A percentile compares a stretch with the other conserved stretches of the same genome.
These are phyloP conservation scores for Populus davidiana DNA, from an alignment of 345 rosid species.

Conservation along the genomic window DNA sequence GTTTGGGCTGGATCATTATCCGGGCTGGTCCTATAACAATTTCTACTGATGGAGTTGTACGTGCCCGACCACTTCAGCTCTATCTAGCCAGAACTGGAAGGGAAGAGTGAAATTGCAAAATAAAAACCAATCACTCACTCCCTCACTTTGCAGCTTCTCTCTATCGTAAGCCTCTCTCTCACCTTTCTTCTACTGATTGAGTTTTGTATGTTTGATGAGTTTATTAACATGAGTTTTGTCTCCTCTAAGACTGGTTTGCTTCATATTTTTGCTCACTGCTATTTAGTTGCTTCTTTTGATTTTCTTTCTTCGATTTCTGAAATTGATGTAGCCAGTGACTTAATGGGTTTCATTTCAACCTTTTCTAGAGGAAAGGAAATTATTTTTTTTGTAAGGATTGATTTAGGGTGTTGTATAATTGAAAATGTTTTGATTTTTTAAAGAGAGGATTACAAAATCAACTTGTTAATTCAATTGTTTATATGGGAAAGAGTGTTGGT, in stretches of 20 bases:
- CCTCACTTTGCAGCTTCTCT: not conserved
- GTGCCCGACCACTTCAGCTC: not conserved
- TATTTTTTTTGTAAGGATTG: not conserved
- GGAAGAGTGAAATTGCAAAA: too few relatives aligned
- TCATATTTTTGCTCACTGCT: not conserved
- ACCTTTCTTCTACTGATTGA: not conserved
- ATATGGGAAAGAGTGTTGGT: not conserved
- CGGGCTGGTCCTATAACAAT: too few relatives aligned
- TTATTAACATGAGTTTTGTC: not conserved
- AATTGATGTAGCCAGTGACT: not conserved
- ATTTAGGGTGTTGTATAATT: not conserved
- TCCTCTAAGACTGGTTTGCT: not conserved
- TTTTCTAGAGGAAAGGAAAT: not conserved
- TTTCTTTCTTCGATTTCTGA: not conserved
- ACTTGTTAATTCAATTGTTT: not conserved
- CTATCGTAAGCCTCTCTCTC: not conserved
- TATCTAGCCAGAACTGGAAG: not conserved
- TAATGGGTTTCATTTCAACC: not conserved
- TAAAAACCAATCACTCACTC: not conserved
- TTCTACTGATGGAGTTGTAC: too few relatives aligned
- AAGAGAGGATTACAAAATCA: too few relatives aligned
- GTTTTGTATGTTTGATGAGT: not conserved
- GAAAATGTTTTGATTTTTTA: not conserved
- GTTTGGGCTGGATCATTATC: too few relatives aligned
- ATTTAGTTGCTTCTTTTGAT: not conserved